Conservation (phyloP, 1,284 basidiomycete species). For the Papiliotrema fonsecae region DNA sequence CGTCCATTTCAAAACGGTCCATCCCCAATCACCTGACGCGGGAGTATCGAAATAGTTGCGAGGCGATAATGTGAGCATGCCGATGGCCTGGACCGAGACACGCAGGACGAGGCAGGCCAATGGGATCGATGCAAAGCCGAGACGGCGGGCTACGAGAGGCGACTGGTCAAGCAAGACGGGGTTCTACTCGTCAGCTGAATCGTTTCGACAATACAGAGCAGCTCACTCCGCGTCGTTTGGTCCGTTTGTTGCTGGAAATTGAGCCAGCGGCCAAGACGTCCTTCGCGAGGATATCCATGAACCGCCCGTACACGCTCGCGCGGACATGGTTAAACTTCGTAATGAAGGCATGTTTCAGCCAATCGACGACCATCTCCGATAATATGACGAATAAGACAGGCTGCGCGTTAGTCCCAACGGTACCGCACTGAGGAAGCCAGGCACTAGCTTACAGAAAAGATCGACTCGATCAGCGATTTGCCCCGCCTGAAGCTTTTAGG, state of each 20-base stretch:
- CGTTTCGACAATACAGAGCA: not conserved
- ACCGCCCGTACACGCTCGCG: constrained; percentile 90
- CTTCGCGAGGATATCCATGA: constrained; percentile 91
- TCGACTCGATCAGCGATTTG: constrained; percentile 66
- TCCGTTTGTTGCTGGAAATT: constrained; percentile 52
- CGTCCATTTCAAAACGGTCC: constrained; percentile 57
- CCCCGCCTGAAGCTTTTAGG: constrained; percentile 81
- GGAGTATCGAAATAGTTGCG: constrained; percentile 37
- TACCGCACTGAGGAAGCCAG: not conserved
- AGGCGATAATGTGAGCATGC: constrained; percentile 56
- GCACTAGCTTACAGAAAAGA: constrained; percentile 67
- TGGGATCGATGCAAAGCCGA: constrained; percentile 91
- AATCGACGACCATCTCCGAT: constrained; percentile 94
- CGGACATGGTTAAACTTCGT: constrained; percentile 95
- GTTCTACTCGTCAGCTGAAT: constrained; percentile 41
- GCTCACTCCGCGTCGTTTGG: constrained; percentile 63
- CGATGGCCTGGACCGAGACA: constrained; percentile 71
- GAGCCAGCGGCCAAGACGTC: constrained; percentile 78
- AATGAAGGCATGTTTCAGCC: constrained; percentile 99
- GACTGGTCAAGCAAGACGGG: constrained; percentile 87
- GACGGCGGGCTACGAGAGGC: constrained; percentile 83
- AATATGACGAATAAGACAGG: constrained; percentile 85
- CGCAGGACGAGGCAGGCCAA: constrained; percentile 87
- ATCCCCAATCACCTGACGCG: constrained; percentile 37
- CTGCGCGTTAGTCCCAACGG: constrained; percentile 48